phyloP scores from a whole-genome alignment of 2,329 filamentous ascomycete genomes.

The Cadophora malorum region DNA sequence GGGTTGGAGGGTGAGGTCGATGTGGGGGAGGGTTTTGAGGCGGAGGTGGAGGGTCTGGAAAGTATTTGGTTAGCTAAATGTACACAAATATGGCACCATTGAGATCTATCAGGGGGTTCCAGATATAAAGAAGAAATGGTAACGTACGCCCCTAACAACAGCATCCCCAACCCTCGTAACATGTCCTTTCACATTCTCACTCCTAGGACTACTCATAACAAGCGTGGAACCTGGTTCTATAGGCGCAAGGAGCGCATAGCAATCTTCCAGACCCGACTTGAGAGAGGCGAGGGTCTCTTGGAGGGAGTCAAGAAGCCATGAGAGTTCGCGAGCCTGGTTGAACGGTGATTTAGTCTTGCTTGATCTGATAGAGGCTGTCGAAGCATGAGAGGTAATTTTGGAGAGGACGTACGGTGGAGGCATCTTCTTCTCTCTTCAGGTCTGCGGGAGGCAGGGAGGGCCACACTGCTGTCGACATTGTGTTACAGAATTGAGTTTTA shows the following conservation, averaged over 20 bases:
- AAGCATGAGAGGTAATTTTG: not conserved
- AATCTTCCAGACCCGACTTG: constrained; percentile 78
- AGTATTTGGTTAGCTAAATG: constrained; percentile 21
- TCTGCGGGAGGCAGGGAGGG: constrained; percentile 39
- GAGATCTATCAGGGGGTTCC: too few relatives aligned
- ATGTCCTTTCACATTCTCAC: constrained; percentile 90
- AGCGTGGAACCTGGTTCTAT: constrained; percentile 86
- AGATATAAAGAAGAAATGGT: not conserved
- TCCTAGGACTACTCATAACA: constrained; percentile 84
- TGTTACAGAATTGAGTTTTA: not conserved
- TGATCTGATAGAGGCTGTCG: not conserved
- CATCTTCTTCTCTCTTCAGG: constrained; percentile 42
- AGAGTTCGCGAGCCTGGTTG: constrained; percentile 43
- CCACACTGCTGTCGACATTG: constrained; percentile 38
- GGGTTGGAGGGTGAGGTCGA: constrained; percentile 45
- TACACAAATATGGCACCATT: not conserved
- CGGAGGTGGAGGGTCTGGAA: constrained; percentile 76
- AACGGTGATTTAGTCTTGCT: constrained; percentile 5
- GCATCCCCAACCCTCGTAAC: constrained; percentile 90
- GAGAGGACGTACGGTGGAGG: constrained; percentile 38
- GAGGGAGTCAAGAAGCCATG: constrained; percentile 46
- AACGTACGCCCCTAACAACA: constrained; percentile 84
- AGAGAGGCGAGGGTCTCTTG: constrained; percentile 44
- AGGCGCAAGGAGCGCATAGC: constrained; percentile 84
- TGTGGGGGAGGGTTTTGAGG: constrained; percentile 67